These are phyloP conservation scores for Wickerhamiella lipophila DNA, from an alignment of 805 yeast species.

Conservation along the genomic window DNA sequence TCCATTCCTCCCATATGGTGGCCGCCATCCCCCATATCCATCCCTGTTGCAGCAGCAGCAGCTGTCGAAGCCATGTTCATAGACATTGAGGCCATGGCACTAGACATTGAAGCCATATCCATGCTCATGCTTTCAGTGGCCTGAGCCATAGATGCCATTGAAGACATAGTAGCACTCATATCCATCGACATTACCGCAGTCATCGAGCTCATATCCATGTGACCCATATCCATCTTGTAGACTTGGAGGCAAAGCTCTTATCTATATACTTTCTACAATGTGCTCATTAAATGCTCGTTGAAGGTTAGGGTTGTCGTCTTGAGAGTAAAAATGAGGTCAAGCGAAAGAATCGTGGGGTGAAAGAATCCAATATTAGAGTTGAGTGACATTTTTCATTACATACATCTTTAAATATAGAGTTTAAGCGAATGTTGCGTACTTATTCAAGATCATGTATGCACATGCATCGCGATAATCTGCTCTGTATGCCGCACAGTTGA, in stretches of 20 bases:
- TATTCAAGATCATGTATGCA: neutral
- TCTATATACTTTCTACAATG: neutral
- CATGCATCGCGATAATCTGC: neutral
- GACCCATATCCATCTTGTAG: neutral
- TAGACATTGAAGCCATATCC: constrained; percentile 1
- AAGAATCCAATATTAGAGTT: no score
- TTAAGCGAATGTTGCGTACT: neutral
- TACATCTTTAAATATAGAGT: neutral
- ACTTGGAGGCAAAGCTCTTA: neutral
- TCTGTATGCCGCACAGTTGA: neutral
- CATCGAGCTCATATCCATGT: constrained; percentile 7
- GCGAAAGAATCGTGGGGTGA: no score
- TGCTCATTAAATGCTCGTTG: constrained; percentile 7
- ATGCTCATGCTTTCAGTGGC: constrained; percentile 16
- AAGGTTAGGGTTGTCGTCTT: neutral
- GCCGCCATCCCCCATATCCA: neutral
- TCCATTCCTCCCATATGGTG: no score
- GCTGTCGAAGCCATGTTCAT: constrained; percentile 8
- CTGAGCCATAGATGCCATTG: constrained; percentile 16
- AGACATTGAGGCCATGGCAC: constrained; percentile 3
- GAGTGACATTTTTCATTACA: no score
- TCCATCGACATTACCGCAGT: neutral
- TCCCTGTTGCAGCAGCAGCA: constrained; percentile 10
- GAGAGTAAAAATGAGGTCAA: neutral
- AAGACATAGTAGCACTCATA: neutral